Evolutionary conservation across 2,329 filamentous ascomycete species (phyloP).

Genomic region (Cladophialophora psammophila): DNA sequence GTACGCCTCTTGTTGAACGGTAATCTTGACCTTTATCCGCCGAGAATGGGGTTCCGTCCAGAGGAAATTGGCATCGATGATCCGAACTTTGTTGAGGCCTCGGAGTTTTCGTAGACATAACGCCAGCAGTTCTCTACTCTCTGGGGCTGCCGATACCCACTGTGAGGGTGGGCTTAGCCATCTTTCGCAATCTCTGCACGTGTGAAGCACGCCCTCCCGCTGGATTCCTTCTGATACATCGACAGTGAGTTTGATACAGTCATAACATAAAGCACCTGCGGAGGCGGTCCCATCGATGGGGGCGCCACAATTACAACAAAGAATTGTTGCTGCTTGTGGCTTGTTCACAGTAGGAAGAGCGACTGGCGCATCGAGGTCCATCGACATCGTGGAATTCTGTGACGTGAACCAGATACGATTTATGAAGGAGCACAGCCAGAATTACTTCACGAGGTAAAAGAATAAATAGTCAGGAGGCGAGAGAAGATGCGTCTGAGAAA

Average conservation of each 20-base stretch:
- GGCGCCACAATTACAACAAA: slow-evolving; percentile 97
- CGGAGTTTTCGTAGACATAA: slow-evolving; percentile 88
- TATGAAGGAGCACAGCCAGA: not conserved
- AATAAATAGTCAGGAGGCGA: not conserved
- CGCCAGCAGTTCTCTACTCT: slow-evolving; percentile 91
- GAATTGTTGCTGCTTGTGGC: slow-evolving; percentile 67
- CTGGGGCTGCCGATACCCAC: slow-evolving; percentile 84
- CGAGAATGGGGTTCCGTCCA: slow-evolving; percentile 98
- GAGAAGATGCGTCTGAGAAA: not conserved
- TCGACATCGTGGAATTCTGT: slow-evolving; percentile 55
- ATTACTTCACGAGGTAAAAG: not conserved
- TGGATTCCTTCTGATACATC: slow-evolving; percentile 93
- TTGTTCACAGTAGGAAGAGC: slow-evolving; percentile 44
- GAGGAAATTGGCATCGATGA: slow-evolving; percentile 94
- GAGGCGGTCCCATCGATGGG: slow-evolving; percentile 90
- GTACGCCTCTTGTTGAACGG: slow-evolving; percentile 77
- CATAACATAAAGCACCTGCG: slow-evolving; percentile 88
- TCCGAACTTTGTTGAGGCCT: slow-evolving; percentile 85
- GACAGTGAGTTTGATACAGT: slow-evolving; percentile 92
- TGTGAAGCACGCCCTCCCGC: slow-evolving; percentile 86
- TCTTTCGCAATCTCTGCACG: slow-evolving; percentile 92
- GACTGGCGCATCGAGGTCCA: slow-evolving; percentile 66
- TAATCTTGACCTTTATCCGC: slow-evolving; percentile 92
- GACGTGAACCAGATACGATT: not conserved
- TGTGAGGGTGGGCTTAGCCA: slow-evolving; percentile 86